phyloP scores from a whole-genome alignment of 2,329 filamentous ascomycete species.

The Huntiella decipiens region DNA sequence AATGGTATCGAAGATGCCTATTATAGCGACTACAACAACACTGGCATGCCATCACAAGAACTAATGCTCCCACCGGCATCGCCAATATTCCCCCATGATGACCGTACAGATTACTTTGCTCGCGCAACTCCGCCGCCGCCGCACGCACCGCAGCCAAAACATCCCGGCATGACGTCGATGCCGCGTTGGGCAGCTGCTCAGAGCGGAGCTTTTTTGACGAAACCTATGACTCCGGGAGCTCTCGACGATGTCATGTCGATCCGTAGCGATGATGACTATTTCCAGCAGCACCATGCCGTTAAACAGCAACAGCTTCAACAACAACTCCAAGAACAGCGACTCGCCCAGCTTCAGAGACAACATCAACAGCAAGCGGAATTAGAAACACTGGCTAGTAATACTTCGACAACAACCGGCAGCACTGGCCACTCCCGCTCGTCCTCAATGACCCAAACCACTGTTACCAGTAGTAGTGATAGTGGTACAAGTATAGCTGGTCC shows the following conservation, averaged over 20 bases:
- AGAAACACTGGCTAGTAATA: not conserved
- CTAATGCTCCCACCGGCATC: not conserved
- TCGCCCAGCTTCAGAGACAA: not conserved
- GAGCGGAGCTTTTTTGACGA: slow-evolving; percentile 4
- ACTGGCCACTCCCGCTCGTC: not conserved
- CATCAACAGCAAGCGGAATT: not conserved
- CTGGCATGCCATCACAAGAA: not conserved
- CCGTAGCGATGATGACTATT: slow-evolving; percentile 2
- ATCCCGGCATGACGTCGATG: slow-evolving; percentile 7
- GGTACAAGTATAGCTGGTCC: too few species aligned
- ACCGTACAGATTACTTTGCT: slow-evolving; percentile 7
- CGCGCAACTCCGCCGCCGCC: slow-evolving; percentile 8
- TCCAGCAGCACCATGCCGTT: not conserved
- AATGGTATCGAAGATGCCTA: not conserved
- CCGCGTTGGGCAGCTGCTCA: slow-evolving; percentile 10
- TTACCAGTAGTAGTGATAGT: not conserved
- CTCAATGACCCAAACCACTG: not conserved
- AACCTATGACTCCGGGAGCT: not conserved
- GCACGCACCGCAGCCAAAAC: slow-evolving; percentile 7
- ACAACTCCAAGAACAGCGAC: not conserved
- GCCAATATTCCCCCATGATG: slow-evolving; percentile 6
- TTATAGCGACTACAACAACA: not conserved
- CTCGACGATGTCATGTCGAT: not conserved
- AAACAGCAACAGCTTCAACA: not conserved
- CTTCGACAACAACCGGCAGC: not conserved